These are phyloP conservation scores for Orobanche coerulescens DNA, from an alignment of 257 asterid species.

Conservation along the genomic window DNA sequence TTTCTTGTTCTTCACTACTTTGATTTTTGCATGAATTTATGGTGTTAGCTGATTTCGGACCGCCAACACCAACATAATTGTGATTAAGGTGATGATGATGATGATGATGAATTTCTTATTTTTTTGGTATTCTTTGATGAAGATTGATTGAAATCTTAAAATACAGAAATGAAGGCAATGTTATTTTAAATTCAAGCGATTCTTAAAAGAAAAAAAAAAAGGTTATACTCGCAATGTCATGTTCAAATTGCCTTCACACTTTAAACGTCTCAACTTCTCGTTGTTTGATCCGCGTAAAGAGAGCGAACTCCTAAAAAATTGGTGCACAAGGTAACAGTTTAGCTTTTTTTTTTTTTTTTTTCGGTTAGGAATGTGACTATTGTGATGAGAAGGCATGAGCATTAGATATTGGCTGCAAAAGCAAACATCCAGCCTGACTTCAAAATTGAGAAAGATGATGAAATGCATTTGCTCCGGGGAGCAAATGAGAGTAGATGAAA, in stretches of 20 bases:
- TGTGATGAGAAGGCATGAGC: slow-evolving; percentile 69
- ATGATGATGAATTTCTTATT: slow-evolving; percentile 9
- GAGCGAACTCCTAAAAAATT: too few species aligned
- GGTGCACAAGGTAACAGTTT: not conserved
- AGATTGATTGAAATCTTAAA: not conserved
- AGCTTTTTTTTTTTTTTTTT: not conserved
- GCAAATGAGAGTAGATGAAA: slow-evolving; percentile 58
- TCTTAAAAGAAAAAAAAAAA: not conserved
- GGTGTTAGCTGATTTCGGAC: too few species aligned
- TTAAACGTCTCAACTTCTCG: not conserved
- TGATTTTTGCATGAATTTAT: too few species aligned
- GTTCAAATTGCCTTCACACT: not conserved
- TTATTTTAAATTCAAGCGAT: not conserved
- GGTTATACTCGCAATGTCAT: not conserved
- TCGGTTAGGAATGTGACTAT: slow-evolving; percentile 25
- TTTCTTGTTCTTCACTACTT: too few species aligned
- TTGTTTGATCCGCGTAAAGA: not conserved
- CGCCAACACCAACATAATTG: too few species aligned
- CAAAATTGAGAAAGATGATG: slow-evolving; percentile 68
- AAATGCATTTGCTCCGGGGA: slow-evolving; percentile 95
- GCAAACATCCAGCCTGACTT: slow-evolving; percentile 37
- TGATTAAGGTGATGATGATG: too few species aligned
- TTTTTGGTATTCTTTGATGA: slow-evolving; percentile 6
- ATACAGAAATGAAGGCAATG: not conserved
- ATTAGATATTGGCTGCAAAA: slow-evolving; percentile 65